Evolutionary conservation across 106 monocot species (phyloP), one percentile per base, ranked within the genome.

Genomic region (Hemerocallis citrina): DNA sequence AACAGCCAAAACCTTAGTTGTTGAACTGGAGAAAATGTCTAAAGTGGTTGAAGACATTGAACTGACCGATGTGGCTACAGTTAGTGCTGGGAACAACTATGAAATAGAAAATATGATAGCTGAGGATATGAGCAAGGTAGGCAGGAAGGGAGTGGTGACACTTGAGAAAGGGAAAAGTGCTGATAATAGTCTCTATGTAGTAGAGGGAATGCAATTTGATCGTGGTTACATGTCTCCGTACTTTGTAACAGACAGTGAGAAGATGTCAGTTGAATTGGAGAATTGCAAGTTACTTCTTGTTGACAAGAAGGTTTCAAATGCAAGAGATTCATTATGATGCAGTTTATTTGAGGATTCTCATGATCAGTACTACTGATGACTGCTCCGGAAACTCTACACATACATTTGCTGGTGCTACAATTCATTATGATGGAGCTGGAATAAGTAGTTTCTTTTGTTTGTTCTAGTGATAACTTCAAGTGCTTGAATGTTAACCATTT

Each of bases 141-240:
- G 91, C 0, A 81, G 91, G 51, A 96, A 91, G 72, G 96, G 96
- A 8, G 96, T 96, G 21, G 91, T 96, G 15, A 86, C 90, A 20
- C 81, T 96, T 40, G 91, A 96, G 70, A 87, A 96, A 75, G 96
- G 96, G 34, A 90, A 84, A 65, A 87, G 96, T 72, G 81, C 90
- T 15, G 96, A 96, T 35, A 96, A 96, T 57, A 75, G 25, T 57
- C 90, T 96, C 25, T 91, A 90, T 57, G 84, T 96, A 31, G 90
- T 96, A 13, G 96, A 96, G 63, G 96, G 96, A 51, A 96, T 96
- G 96, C 96, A 96, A 57, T 96, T 91, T 81, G 96, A 96, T 48
- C 83, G 91, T 41, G 96, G 96, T 39, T 91, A 91, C 43, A 87
- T 91, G 17, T 96, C 91, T 39, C 96, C 96, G 4, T 96, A 96